phyloP scores from a whole-genome alignment of 306 rosid genomes.

The Argentina anserina region DNA sequence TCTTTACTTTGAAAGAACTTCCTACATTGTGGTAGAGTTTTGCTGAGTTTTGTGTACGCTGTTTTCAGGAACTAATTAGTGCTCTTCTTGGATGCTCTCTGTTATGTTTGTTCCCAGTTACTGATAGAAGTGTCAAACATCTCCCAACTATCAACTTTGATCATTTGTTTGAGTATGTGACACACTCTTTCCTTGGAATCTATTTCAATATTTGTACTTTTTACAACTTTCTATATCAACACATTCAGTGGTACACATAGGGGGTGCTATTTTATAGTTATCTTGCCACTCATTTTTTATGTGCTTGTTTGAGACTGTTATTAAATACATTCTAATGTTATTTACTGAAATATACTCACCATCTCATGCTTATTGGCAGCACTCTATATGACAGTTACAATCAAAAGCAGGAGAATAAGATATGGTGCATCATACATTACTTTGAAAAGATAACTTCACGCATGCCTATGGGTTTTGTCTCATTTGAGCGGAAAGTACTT shows the following conservation, averaged over 20 bases:
- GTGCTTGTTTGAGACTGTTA: not conserved
- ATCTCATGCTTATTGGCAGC: conserved; percentile 43
- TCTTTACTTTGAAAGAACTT: conserved; percentile 2
- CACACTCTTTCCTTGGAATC: conserved; percentile 14
- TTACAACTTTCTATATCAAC: not conserved
- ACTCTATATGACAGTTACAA: conserved; percentile 51
- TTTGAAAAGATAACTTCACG: conserved; percentile 66
- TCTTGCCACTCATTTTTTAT: not conserved
- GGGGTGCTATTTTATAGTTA: not conserved
- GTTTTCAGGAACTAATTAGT: conserved; percentile 74
- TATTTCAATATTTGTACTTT: not conserved
- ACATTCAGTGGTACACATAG: not conserved
- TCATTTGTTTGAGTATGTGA: conserved; percentile 67
- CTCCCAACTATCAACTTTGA: conserved; percentile 82
- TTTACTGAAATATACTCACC: not conserved
- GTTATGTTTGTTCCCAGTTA: conserved; percentile 72
- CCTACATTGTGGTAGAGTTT: not conserved
- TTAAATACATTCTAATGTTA: not conserved
- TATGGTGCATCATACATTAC: conserved; percentile 76
- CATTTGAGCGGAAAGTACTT: conserved; percentile 90
- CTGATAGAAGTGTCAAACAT: conserved; percentile 40
- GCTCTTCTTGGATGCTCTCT: conserved; percentile 88
- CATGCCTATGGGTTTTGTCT: conserved; percentile 66
- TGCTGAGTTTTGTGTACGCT: conserved; percentile 13
- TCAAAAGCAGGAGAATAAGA: conserved; percentile 69